Percentiles rank a stretch among this genome's conserved stretches.
Evolutionary conservation across 805 yeast species (phyloP).

Genomic region (Priceomyces melissophilus): DNA sequence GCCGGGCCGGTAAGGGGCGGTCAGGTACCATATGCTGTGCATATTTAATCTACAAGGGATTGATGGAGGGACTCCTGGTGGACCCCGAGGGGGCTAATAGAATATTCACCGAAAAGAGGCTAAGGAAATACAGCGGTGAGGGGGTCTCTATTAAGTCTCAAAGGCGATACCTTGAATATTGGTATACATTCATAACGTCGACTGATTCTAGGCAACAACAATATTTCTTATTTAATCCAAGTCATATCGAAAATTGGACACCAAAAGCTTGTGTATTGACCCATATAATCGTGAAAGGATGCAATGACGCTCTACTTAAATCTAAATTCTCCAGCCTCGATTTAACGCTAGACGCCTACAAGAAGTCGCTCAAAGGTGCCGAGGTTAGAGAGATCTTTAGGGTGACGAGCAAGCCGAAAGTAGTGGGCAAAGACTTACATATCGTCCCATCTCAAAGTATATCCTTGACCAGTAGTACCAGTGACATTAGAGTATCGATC

Average conservation of each 20-base stretch:
- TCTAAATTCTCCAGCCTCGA: constrained; percentile 3
- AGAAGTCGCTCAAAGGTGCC: constrained; percentile 5
- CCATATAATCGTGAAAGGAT: constrained; percentile 13
- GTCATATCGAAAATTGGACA: constrained; percentile 2
- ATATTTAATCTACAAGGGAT: constrained; percentile 51
- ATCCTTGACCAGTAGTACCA: constrained; percentile 1
- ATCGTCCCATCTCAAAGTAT: constrained; percentile 3
- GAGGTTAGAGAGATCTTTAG: constrained; percentile 2
- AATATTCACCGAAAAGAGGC: constrained; percentile 54
- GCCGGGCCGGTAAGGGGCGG: constrained; percentile 90
- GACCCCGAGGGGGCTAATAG: constrained; percentile 37
- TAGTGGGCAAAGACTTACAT: background rate
- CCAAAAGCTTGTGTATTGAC: constrained; percentile 7
- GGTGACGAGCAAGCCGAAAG: background rate
- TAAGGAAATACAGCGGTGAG: constrained; percentile 50
- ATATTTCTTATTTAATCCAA: constrained; percentile 7
- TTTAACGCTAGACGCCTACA: constrained; percentile 6
- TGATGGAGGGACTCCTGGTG: constrained; percentile 1
- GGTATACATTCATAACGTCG: constrained; percentile 18
- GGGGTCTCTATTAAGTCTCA: constrained; percentile 79
- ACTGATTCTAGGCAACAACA: background rate
- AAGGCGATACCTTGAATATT: constrained; percentile 61
- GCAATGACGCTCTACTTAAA: constrained; percentile 8
- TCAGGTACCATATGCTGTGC: constrained; percentile 77
- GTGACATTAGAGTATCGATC: constrained; percentile 15